phyloP scores from a whole-genome alignment of 345 rosid genomes.

The Toxicodendron radicans region DNA sequence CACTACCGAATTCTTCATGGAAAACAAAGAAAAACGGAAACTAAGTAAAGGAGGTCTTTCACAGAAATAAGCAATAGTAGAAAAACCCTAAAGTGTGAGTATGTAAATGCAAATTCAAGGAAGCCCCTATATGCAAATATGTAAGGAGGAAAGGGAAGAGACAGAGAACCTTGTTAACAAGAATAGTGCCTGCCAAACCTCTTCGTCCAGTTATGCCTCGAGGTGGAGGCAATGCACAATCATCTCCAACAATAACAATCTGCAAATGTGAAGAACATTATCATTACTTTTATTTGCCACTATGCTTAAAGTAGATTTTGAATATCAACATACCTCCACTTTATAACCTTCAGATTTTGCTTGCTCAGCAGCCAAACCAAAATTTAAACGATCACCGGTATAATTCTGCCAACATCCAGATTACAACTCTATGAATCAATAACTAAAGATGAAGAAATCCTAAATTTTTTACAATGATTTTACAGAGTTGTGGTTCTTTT shows the following conservation, averaged over 20 bases:
- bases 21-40: not conserved
- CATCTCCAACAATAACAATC: constrained; percentile 95
- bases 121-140: not conserved
- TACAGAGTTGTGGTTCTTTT: not conserved
- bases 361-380: constrained; percentile 99
- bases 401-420: constrained; percentile 66
- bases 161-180: constrained; percentile 79
- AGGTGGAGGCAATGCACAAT: constrained; percentile 94
- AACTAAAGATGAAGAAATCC: constrained; percentile 10
- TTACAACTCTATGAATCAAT: constrained; percentile 19
- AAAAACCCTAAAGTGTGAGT: not conserved
- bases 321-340: constrained; percentile 61
- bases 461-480: not conserved
- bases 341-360: constrained; percentile 97
- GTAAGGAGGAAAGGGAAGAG: constrained; percentile 4
- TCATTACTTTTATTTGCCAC: constrained; percentile 5
- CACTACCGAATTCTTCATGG: too few relatives aligned
- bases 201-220: constrained; percentile 91
- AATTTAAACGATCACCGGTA: constrained; percentile 95
- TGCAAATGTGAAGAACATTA: constrained; percentile 33
- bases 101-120: not conserved
- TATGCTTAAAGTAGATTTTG: not conserved
- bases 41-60: not conserved
- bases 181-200: constrained; percentile 95
- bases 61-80: not conserved